Evolutionary conservation across 2,329 filamentous ascomycete species (phyloP).

Genomic region (Penicillium sp.): DNA sequence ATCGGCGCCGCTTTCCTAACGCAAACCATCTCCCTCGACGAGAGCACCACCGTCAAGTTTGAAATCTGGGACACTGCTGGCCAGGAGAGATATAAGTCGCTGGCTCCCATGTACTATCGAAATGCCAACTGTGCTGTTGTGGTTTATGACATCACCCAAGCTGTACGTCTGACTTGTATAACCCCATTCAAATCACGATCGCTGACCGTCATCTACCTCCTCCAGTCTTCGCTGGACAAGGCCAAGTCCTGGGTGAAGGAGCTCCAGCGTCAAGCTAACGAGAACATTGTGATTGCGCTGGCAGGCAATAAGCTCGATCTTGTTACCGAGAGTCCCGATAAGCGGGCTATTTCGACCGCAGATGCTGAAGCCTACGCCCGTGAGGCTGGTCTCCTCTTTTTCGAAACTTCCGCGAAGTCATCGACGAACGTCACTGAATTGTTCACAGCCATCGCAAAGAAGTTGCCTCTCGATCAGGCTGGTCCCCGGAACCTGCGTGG

Average conservation of each 20-base stretch:
- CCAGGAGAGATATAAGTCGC: constrained; percentile 97
- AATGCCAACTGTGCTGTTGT: constrained; percentile 99
- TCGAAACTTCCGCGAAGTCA: constrained; percentile 97
- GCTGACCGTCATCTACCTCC: constrained; percentile 15
- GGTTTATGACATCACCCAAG: constrained; percentile 99
- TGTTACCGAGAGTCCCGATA: constrained; percentile 90
- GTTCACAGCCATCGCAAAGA: constrained; percentile 97
- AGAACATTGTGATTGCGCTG: constrained; percentile 98
- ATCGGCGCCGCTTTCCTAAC: constrained; percentile 98
- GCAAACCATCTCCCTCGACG: constrained; percentile 96
- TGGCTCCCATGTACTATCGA: constrained; percentile 99
- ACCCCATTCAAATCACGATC: constrained; percentile 2
- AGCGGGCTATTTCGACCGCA: constrained; percentile 82
- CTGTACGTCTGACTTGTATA: constrained; percentile 59
- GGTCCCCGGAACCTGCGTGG: constrained; percentile 79
- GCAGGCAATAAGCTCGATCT: constrained; percentile 98
- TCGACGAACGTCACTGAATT: constrained; percentile 93
- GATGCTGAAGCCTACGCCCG: constrained; percentile 94
- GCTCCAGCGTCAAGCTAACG: constrained; percentile 95
- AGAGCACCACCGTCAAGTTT: constrained; percentile 98
- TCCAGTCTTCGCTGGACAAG: constrained; percentile 91
- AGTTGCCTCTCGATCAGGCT: constrained; percentile 91
- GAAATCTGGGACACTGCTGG: constrained; percentile 99
- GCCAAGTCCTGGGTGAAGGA: constrained; percentile 99
- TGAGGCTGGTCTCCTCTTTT: constrained; percentile 92